These are phyloP conservation scores for Calocybe cyanea DNA, from an alignment of 768 basidiomycete genomes.

Conservation along the genomic window DNA sequence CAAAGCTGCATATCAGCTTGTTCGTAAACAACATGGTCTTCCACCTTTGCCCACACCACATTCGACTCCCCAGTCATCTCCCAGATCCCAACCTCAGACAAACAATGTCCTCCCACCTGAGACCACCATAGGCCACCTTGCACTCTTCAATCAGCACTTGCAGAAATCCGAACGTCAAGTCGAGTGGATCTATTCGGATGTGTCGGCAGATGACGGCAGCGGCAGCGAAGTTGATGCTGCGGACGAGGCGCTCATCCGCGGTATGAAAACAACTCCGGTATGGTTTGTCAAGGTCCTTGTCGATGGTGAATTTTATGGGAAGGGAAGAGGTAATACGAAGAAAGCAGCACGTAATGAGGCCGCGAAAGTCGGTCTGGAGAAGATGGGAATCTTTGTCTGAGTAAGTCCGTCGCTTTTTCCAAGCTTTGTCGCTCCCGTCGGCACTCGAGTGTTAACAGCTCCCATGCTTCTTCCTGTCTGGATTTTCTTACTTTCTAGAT, in stretches of 20 bases:
- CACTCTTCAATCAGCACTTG: constrained; percentile 76
- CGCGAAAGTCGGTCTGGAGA: constrained; percentile 66
- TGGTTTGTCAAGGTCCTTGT: constrained; percentile 69
- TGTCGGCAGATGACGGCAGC: constrained; percentile 8
- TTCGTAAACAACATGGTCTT: constrained; percentile 67
- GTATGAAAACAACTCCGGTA: constrained; percentile 66
- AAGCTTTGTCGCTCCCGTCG: too few species aligned
- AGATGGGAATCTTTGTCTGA: constrained; percentile 52
- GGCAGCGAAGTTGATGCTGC: constrained; percentile 18
- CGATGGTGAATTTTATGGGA: constrained; percentile 54
- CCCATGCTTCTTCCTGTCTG: too few species aligned
- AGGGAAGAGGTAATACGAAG: constrained; percentile 71
- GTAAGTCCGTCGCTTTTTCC: constrained; percentile 17
- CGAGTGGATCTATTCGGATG: constrained; percentile 68
- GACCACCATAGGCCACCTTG: constrained; percentile 58
- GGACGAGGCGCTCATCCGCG: constrained; percentile 25
- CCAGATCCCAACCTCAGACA: constrained; percentile 17
- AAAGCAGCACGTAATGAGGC: constrained; percentile 79
- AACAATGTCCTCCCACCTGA: constrained; percentile 16
- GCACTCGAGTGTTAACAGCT: too few species aligned
- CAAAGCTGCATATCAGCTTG: constrained; percentile 53
- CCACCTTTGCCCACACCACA: constrained; percentile 30
- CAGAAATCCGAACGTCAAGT: constrained; percentile 53
- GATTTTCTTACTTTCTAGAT: constrained; percentile 1
- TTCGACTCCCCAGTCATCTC: constrained; percentile 18